Evolutionary conservation across 306 rosid genomes (phyloP).

Genomic region (Casuarina cunninghamiana): DNA sequence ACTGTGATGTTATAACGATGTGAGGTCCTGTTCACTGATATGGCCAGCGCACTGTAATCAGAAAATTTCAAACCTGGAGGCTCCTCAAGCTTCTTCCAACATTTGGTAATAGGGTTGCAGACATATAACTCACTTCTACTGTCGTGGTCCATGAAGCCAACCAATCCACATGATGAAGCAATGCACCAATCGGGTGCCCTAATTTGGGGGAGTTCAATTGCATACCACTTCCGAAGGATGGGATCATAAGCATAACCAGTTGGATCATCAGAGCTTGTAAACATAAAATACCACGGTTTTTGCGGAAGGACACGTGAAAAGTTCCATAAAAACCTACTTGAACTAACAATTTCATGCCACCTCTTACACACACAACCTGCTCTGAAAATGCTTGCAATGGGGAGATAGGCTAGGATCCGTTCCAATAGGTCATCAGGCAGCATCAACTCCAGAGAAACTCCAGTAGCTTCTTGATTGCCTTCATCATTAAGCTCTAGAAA

Average conservation of each 20-base stretch:
- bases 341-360: constrained; percentile 76
- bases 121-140: constrained; percentile 56
- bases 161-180: constrained; percentile 77
- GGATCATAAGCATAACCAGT: constrained; percentile 76
- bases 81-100: constrained; percentile 56
- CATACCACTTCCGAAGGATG: constrained; percentile 82
- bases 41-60: constrained; percentile 82
- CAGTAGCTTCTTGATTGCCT: constrained; percentile 52
- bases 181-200: constrained; percentile 57
- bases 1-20: constrained; percentile 56
- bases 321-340: constrained; percentile 68
- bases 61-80: constrained; percentile 60
- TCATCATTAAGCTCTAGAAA: constrained; percentile 58
- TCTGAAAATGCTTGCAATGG: constrained; percentile 77
- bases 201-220: constrained; percentile 74
- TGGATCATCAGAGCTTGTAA: constrained; percentile 75
- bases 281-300: constrained; percentile 97
- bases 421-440: constrained; percentile 89
- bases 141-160: constrained; percentile 86
- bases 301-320: constrained; percentile 54
- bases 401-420: constrained; percentile 80
- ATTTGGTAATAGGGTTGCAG: constrained; percentile 80
- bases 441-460: constrained; percentile 55
- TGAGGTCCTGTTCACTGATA: constrained; percentile 57
- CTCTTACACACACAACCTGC: constrained; percentile 83